These are phyloP conservation scores for Fusarium sulawesiense DNA, from an alignment of 2,329 filamentous ascomycete genomes.

Conservation along the genomic window DNA sequence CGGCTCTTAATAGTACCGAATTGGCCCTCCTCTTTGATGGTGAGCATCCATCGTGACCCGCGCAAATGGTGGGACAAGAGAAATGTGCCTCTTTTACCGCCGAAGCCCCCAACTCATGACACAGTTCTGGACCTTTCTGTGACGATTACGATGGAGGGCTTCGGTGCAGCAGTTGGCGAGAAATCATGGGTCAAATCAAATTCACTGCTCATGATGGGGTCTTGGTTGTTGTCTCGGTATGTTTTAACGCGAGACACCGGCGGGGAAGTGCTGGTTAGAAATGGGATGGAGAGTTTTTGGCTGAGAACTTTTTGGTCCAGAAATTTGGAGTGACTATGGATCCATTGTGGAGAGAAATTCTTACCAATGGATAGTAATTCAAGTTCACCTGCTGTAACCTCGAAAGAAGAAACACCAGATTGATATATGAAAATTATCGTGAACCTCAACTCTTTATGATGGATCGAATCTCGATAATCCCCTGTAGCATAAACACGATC, in stretches of 20 bases:
- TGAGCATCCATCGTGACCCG: slow-evolving; percentile 35
- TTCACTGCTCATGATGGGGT: slow-evolving; percentile 15
- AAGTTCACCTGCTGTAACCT: not conserved
- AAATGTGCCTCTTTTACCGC: slow-evolving; percentile 8
- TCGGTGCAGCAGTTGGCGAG: slow-evolving; percentile 25
- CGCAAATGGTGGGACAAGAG: slow-evolving; percentile 35
- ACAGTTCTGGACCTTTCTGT: slow-evolving; percentile 2
- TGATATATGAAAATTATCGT: slow-evolving; percentile 1
- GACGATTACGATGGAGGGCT: not conserved
- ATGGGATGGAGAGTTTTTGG: slow-evolving; percentile 3
- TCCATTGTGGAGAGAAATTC: not conserved
- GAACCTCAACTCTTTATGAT: not conserved
- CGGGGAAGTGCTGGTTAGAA: slow-evolving; percentile 26
- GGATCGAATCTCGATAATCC: not conserved
- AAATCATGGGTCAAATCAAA: slow-evolving; percentile 15
- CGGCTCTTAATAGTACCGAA: slow-evolving; percentile 39
- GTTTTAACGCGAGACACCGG: slow-evolving; percentile 44
- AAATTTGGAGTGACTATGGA: not conserved
- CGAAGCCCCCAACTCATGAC: slow-evolving; percentile 10
- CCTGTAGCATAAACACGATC: not conserved
- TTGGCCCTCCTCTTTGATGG: slow-evolving; percentile 21
- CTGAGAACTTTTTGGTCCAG: not conserved
- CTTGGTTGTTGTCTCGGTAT: slow-evolving; percentile 33
- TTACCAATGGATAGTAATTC: not conserved
- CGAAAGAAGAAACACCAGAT: slow-evolving; percentile 3